phyloP scores from a whole-genome alignment of 306 rosid genomes.

The Vigna trinervia region DNA sequence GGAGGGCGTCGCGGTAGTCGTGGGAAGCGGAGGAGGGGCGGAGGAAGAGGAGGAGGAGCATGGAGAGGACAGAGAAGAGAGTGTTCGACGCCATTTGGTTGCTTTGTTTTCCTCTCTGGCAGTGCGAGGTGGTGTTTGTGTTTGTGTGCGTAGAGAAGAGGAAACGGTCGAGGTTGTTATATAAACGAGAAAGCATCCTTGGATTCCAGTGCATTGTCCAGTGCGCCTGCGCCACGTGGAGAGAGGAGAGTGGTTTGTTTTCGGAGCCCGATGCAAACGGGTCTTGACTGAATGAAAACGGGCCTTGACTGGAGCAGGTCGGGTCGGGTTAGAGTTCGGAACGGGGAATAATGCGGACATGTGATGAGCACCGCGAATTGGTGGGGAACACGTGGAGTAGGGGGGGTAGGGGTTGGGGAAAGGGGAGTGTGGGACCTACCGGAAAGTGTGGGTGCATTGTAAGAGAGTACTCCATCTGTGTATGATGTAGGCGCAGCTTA shows the following conservation, averaged over 20 bases:
- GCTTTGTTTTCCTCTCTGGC: background rate
- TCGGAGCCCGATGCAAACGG: slow-evolving; percentile 60
- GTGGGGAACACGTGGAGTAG: slow-evolving; percentile 59
- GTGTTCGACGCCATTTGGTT: slow-evolving; percentile 52
- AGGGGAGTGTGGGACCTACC: slow-evolving; percentile 41
- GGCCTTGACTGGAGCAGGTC: slow-evolving; percentile 52
- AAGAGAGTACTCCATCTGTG: background rate
- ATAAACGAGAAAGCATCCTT: slow-evolving; percentile 69
- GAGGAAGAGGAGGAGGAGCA: slow-evolving; percentile 56
- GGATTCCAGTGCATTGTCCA: slow-evolving; percentile 72
- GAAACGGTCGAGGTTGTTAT: slow-evolving; percentile 57
- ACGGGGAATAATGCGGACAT: slow-evolving; percentile 37
- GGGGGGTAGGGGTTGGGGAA: background rate
- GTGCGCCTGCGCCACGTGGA: slow-evolving; percentile 55
- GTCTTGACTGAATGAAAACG: slow-evolving; percentile 55
- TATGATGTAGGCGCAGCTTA: slow-evolving; percentile 5
- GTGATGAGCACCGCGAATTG: slow-evolving; percentile 57
- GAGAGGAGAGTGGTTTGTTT: slow-evolving; percentile 33
- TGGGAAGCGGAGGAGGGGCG: slow-evolving; percentile 52
- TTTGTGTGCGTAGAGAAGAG: slow-evolving; percentile 28
- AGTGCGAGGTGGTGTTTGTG: background rate
- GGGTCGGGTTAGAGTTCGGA: slow-evolving; percentile 24
- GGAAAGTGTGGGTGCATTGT: background rate
- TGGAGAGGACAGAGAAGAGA: slow-evolving; percentile 34
- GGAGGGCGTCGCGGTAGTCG: slow-evolving; percentile 84